phyloP scores from a whole-genome alignment of 805 yeast species.

The Sungouiella blattae region DNA sequence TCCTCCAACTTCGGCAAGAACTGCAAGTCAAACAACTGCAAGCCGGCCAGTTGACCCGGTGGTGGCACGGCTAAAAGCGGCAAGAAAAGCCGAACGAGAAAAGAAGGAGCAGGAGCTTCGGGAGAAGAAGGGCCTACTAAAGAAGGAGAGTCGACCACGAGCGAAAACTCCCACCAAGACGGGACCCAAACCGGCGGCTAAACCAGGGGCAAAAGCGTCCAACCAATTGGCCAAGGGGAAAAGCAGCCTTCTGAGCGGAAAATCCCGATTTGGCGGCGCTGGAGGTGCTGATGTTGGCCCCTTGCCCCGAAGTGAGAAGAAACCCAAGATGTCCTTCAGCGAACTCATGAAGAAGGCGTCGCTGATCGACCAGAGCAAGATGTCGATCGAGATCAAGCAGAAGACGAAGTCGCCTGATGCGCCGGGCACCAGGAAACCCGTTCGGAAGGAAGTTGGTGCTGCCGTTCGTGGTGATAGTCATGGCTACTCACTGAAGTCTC shows the following conservation, averaged over 20 bases:
- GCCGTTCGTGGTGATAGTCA: not conserved
- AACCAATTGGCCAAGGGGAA: slow-evolving; percentile 2
- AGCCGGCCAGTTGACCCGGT: slow-evolving; percentile 57
- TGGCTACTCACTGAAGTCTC: too few species aligned
- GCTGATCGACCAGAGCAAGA: slow-evolving; percentile 46
- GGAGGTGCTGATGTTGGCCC: slow-evolving; percentile 1
- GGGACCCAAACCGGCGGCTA: slow-evolving; percentile 8
- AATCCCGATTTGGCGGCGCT: too few species aligned
- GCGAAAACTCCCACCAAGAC: too few species aligned
- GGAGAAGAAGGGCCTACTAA: slow-evolving; percentile 31
- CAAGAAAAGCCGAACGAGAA: slow-evolving; percentile 54
- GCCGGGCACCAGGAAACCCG: not conserved
- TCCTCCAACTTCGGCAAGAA: not conserved
- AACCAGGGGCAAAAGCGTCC: slow-evolving; percentile 5
- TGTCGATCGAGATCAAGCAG: slow-evolving; percentile 37
- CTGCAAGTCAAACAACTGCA: not conserved
- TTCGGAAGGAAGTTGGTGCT: not conserved
- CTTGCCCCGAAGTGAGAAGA: slow-evolving; percentile 3
- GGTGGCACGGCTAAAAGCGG: slow-evolving; percentile 64
- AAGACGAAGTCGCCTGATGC: slow-evolving; percentile 35
- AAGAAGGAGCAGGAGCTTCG: slow-evolving; percentile 33
- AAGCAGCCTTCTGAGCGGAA: slow-evolving; percentile 5
- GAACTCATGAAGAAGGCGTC: slow-evolving; percentile 71
- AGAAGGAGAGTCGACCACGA: slow-evolving; percentile 9
- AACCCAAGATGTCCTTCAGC: slow-evolving; percentile 50